Evolutionary conservation across 495 filamentous ascomycete species (phyloP), one percentile per base, ranked within the genome.

Genomic region (Clohesyomyces aquaticus): DNA sequence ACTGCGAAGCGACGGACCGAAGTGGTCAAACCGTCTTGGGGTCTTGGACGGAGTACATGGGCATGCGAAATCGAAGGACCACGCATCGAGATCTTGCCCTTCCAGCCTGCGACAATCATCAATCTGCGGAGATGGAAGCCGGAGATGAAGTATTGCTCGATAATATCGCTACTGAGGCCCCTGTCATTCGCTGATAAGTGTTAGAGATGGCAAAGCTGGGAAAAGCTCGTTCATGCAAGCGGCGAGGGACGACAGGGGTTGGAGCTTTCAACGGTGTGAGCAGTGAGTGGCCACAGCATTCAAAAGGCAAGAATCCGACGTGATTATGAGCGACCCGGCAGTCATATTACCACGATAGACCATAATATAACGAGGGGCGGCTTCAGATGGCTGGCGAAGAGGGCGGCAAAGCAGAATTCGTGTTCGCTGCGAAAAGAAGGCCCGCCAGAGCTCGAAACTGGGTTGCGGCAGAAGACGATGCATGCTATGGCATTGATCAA

Each of bases 401-500:
- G 16, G 16, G 49, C 18, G 28, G 21, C 11, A 19, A 50, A 50
- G 2, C 4, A 22, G 47, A 11, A 8, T 22, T 27, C 22, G 22
- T 52, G 49, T 8, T 8, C 9, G 49, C 9, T 10, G 25, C 23
- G 6, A 26, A 14, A 6, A 26, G 51, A 18, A 41, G 32, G 51
- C 28, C 51, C 12, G 14, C n/a, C 26, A 41, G 51, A 10, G 51
- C 28, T 21, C 28, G 28, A 38, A 42, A 26, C 28, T 26, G 28
- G 51, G 32, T 47, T 22, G 14, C 43, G 21, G 43, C 16, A 47
- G 16, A 22, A 47, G 16, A 41, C 32, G 58, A 11, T 3, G 51
- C n/a, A 18, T 41, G 35, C 41, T 41, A 49, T 23, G 38, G 41
- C 38, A 38, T 62, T 4, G 61, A 58, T 58, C 47, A 56, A 51